Evolutionary conservation across 768 basidiomycete genomes (phyloP).

Genomic region (Tulasnella sp.): DNA sequence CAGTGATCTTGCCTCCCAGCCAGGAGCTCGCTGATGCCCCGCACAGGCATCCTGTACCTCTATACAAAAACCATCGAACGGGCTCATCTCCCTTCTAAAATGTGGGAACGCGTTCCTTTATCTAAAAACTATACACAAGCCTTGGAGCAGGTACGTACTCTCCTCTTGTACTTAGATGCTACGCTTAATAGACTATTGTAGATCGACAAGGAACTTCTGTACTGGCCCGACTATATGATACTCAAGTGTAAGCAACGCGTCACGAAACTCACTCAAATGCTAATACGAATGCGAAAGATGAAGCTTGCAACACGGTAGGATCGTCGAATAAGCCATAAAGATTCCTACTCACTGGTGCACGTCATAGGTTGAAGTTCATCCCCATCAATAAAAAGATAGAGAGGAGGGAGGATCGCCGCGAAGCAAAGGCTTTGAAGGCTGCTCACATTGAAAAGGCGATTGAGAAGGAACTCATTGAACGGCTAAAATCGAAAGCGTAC

Average conservation of each 20-base stretch:
- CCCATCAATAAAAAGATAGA: conserved; percentile 97
- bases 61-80: conserved; percentile 97
- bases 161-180: not conserved
- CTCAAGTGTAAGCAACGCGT: conserved; percentile 99
- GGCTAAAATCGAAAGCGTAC: conserved; percentile 92
- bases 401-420: conserved; percentile 78
- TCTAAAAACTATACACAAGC: conserved; percentile 93
- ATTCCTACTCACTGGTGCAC: not conserved
- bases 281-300: conserved; percentile 93
- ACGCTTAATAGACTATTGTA: conserved; percentile 25
- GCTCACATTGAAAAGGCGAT: conserved; percentile 92
- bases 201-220: conserved; percentile 92
- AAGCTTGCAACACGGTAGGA: conserved; percentile 75
- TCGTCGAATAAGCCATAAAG: conserved; percentile 14
- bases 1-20: not conserved
- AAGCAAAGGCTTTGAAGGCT: conserved; percentile 91
- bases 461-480: conserved; percentile 90
- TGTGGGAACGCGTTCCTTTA: conserved; percentile 95
- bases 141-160: conserved; percentile 65
- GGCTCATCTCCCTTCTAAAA: conserved; percentile 86
- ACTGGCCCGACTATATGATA: conserved; percentile 95
- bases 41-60: conserved; percentile 68
- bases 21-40: not conserved
- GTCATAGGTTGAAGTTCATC: conserved; percentile 69
- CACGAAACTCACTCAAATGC: conserved; percentile 97